Evolutionary conservation across 2,329 filamentous ascomycete genomes (phyloP).

Genomic region (Pseudogymnoascus sp.): DNA sequence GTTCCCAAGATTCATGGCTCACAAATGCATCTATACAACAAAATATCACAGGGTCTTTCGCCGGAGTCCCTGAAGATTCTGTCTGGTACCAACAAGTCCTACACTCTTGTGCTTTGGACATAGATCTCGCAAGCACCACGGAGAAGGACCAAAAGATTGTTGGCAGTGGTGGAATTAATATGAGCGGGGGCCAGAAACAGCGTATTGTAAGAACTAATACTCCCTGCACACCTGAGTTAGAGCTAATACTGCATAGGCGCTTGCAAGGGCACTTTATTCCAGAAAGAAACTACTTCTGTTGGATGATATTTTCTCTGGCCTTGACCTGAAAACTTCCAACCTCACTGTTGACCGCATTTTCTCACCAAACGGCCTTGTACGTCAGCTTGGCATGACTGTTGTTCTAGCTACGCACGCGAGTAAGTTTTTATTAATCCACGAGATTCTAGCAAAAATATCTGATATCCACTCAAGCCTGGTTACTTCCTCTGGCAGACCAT

Average conservation of each 20-base stretch:
- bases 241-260: constrained; percentile 16
- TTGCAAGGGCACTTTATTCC: constrained; percentile 22
- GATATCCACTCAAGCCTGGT: neutral
- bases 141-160: constrained; percentile 21
- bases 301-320: constrained; percentile 22
- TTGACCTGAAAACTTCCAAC: constrained; percentile 20
- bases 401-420: constrained; percentile 28
- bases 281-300: constrained; percentile 18
- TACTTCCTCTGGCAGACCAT: constrained; percentile 30
- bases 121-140: constrained; percentile 16
- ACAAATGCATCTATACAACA: constrained; percentile 15
- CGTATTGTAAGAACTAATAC: constrained; percentile 6
- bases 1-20: constrained; percentile 17
- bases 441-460: neutral
- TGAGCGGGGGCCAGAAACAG: constrained; percentile 20
- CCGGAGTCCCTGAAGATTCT: constrained; percentile 13
- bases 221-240: neutral
- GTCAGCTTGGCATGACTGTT: constrained; percentile 27
- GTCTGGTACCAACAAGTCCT: constrained; percentile 14
- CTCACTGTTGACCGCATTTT: constrained; percentile 17
- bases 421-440: neutral
- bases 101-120: constrained; percentile 14
- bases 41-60: constrained; percentile 13
- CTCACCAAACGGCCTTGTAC: constrained; percentile 15
- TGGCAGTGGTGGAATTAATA: constrained; percentile 24